Base-by-base conservation (phyloP, 495 filamentous ascomycete species). In the Penicillium diatomitis region DNA sequence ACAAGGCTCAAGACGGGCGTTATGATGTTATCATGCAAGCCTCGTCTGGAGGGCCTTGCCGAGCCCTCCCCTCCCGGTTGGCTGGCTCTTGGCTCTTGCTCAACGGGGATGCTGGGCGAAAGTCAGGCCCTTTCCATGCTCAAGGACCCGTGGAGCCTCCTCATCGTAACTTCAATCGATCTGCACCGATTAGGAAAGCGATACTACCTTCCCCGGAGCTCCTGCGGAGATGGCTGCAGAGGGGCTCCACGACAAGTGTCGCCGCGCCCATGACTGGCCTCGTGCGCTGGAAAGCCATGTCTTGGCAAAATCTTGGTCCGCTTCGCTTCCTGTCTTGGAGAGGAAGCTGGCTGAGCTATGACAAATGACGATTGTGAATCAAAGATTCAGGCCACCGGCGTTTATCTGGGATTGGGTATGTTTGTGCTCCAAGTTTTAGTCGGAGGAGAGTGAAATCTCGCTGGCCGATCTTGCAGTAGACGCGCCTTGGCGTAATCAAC, bases 171-270 rank as follows among this genome's bases (percentile, higher is more conserved):
- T 49, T 32, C 30, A 3, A 40, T 48, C 36, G 41, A 51, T 45
- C 39, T 48, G 39, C 47, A 52, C 46, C 36, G 51, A 49, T 48
- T 8, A 9, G 3, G 28, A 32, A n/a, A 42, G 20, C 32, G 43
- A 55, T 56, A 41, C 38, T 39, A 55, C 58, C 58, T 50, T 49
- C 38, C 41, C 56, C 59, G 59, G 56, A 56, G 40, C 50, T 59
- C 59, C 56, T 48, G 52, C 59, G 56, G 56, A 54, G 56, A 52
- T 59, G 38, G 27, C 46, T 52, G 46, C 20, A 32, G 20, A 20
- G 8, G 6, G 30, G 43, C 50, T 34, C 56, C 56, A 51, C 52
- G 49, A 40, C 38, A 9, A 9, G 40, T 32, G 12, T n/a, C n/a
- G 20, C 8, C 37, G 30, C 37, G 43, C 39, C 12, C 5, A 30